These are phyloP conservation scores for Tulasnella sp. DNA, from an alignment of 768 basidiomycete species.

Conservation along the genomic window DNA sequence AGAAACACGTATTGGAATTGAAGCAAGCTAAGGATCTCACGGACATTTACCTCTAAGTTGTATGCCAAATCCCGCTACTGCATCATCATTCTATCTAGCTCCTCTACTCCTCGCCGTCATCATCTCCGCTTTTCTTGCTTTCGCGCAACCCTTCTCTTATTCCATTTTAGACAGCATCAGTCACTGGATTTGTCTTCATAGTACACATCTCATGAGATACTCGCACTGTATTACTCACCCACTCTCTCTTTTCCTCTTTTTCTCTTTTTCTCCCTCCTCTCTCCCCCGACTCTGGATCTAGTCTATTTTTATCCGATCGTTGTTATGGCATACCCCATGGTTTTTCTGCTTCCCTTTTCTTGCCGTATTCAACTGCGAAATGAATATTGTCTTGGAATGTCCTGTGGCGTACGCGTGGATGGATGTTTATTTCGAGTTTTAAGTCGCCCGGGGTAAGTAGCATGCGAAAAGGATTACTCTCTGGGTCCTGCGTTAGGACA, in stretches of 20 bases:
- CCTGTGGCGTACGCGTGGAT: too few species aligned
- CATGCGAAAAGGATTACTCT: too few species aligned
- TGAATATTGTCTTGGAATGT: background rate
- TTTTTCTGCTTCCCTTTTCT: too few species aligned
- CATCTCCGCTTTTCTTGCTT: background rate
- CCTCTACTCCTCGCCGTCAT: background rate
- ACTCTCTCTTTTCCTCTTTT: too few species aligned
- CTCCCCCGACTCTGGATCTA: too few species aligned
- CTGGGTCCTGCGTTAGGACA: too few species aligned
- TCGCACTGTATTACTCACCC: too few species aligned
- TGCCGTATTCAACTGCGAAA: background rate
- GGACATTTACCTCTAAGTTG: background rate
- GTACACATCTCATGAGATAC: background rate
- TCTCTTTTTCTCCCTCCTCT: background rate
- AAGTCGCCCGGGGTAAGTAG: too few species aligned
- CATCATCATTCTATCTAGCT: background rate
- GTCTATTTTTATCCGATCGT: too few species aligned
- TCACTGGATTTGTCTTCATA: background rate
- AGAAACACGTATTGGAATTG: background rate
- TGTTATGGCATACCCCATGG: too few species aligned
- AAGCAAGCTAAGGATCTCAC: background rate
- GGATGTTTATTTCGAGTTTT: too few species aligned
- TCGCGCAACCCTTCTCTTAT: background rate
- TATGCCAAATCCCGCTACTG: background rate
- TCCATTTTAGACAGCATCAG: background rate